Evolutionary conservation across 306 rosid species (phyloP), one percentile per base, ranked within the genome.

Genomic region (Betula pendula): DNA sequence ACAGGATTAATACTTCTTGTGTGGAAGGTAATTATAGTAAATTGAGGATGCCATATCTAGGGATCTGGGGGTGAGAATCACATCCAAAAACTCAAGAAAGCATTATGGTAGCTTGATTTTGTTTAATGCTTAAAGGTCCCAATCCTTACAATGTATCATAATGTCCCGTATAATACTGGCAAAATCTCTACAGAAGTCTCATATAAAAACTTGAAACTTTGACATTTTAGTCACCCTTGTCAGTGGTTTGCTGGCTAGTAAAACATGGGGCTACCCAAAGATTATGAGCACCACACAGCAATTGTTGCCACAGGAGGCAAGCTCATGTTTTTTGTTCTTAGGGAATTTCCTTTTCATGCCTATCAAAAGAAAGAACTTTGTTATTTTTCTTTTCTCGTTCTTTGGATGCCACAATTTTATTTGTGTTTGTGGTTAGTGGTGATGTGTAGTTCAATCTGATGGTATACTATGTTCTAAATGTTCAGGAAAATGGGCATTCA

Each of bases 401-500:
- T 19, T 38, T 38, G 27, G 25, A 35, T 66, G 38, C 20, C 22
- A 20, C 7, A 63, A 13, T 20, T 75, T 47, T n/a, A 50, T 49
- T 5, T 38, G 42, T 38, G 5, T 38, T 60, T 14, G 7, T 29
- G 11, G 51, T 11, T 47, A 42, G 62, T 9, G 27, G 48, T 55
- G 33, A 27, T 62, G 33, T 81, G 63, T 19, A 14, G 58, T 50
- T 59, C 73, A 31, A 51, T 43, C 60, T 81, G 35, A 71, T 63
- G 71, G 49, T 68, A 38, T 38, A 38, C 3, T 59, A 65, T 73
- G 48, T 56, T 58, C 55, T 66, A 81, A 84, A 83, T 76, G 53
- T 56, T 20, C 74, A 94, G 97, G 97, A 94, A 84, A 89, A 94
- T 77, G 98, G 98, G 55, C 92, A 90, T 79, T 84, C 98, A 17